Percentiles rank a stretch among this genome's conserved stretches.
These are phyloP conservation scores for Beauveria pseudobassiana DNA, from an alignment of 2,329 filamentous ascomycete species.

Conservation along the genomic window DNA sequence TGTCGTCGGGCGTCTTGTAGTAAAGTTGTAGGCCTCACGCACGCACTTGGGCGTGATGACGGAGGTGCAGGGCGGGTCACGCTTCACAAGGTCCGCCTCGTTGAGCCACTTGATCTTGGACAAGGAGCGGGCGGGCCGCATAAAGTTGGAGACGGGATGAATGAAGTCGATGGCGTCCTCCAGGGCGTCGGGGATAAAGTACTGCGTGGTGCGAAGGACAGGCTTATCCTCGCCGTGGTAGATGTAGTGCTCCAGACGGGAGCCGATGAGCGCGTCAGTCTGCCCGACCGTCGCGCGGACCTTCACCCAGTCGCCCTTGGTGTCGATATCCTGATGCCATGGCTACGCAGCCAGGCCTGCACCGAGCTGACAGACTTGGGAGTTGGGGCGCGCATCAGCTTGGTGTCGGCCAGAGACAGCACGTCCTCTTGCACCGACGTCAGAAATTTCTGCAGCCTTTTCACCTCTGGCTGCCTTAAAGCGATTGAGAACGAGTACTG, in stretches of 20 bases:
- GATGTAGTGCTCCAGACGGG: slow-evolving; percentile 33
- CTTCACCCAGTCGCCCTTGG: slow-evolving; percentile 34
- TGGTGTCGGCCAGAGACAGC: slow-evolving; percentile 30
- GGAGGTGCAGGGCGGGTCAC: slow-evolving; percentile 24
- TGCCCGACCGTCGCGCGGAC: slow-evolving; percentile 32
- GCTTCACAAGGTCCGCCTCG: slow-evolving; percentile 15
- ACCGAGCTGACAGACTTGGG: slow-evolving; percentile 28
- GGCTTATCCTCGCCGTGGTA: slow-evolving; percentile 24
- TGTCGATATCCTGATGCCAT: slow-evolving; percentile 27
- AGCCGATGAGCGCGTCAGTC: slow-evolving; percentile 33
- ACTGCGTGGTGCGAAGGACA: slow-evolving; percentile 36
- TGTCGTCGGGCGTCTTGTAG: slow-evolving; percentile 22
- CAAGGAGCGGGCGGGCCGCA: slow-evolving; percentile 31
- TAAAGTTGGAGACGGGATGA: slow-evolving; percentile 42
- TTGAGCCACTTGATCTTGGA: not conserved
- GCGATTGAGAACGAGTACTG: slow-evolving; percentile 15
- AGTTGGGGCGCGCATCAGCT: slow-evolving; percentile 28
- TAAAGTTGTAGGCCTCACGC: slow-evolving; percentile 36
- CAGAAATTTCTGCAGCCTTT: slow-evolving; percentile 11
- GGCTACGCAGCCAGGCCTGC: slow-evolving; percentile 32
- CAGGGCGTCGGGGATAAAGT: slow-evolving; percentile 35
- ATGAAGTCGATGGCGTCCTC: slow-evolving; percentile 35
- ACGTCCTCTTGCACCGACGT: slow-evolving; percentile 20
- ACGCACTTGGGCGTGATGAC: slow-evolving; percentile 34
- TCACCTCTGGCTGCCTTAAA: slow-evolving; percentile 13